Conservation (phyloP, 495 filamentous ascomycete species). For the Hyaloscypha hepaticicola region DNA sequence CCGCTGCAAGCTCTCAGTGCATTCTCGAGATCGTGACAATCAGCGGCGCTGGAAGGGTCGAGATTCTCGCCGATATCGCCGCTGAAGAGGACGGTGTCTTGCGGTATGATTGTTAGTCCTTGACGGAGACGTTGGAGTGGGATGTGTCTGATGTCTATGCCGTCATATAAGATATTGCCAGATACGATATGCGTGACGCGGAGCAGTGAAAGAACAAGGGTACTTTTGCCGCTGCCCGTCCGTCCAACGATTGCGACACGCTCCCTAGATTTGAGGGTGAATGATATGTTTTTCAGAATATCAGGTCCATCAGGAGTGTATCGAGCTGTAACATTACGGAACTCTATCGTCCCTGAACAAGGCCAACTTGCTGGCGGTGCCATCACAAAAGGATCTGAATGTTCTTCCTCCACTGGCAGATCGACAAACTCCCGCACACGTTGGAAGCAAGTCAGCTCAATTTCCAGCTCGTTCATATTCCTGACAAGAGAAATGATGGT, state of each 20-base stretch:
- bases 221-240: conserved; percentile 43
- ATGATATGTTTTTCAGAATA: conserved; percentile 41
- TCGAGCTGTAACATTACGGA: conserved; percentile 37
- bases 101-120: conserved; percentile 50
- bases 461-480: neutral
- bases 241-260: conserved; percentile 49
- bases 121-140: conserved; percentile 43
- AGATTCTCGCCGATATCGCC: conserved; percentile 34
- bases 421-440: neutral
- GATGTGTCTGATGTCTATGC: conserved; percentile 46
- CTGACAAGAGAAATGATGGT: neutral
- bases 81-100: conserved; percentile 48
- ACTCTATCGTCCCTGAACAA: conserved; percentile 36
- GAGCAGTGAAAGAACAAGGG: conserved; percentile 42
- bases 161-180: conserved; percentile 46
- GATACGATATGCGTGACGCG: conserved; percentile 41
- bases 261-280: conserved; percentile 36
- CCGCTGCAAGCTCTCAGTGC: conserved; percentile 38
- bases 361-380: conserved; percentile 36
- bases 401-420: neutral
- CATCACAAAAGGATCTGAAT: neutral
- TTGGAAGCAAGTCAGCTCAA: neutral
- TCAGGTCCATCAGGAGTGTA: conserved; percentile 39
- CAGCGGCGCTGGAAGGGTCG: conserved; percentile 48
- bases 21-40: conserved; percentile 51